phyloP scores from a whole-genome alignment of 129 eudicot genomes.

The Chrysanthemum seticuspe region DNA sequence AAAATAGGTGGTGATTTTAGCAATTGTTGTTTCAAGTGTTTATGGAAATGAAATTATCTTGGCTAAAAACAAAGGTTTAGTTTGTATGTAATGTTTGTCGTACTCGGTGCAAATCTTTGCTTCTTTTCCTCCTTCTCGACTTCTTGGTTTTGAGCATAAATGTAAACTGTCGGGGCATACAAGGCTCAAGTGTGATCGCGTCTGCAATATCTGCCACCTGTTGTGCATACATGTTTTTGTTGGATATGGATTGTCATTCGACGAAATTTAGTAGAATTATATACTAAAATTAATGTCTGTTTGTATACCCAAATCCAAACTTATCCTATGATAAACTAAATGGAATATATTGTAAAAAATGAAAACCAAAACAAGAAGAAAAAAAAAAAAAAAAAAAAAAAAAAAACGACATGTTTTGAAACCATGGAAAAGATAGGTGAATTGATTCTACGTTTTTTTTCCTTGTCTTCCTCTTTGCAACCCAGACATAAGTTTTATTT shows the following conservation, averaged over 20 bases:
- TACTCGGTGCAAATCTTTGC: not conserved
- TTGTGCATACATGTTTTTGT: not conserved
- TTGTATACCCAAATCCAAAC: too few species aligned
- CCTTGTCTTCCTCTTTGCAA: too few species aligned
- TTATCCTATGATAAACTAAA: too few species aligned
- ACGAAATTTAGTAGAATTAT: not conserved
- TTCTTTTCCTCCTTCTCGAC: not conserved
- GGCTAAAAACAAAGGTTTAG: conserved; percentile 4
- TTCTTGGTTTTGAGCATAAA: not conserved
- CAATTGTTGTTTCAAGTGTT: conserved; percentile 18
- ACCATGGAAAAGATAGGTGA: conserved; percentile 14
- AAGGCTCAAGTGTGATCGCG: not conserved
- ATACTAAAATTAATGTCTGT: too few species aligned
- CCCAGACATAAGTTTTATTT: too few species aligned
- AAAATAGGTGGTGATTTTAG: conserved; percentile 12
- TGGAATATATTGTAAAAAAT: not conserved
- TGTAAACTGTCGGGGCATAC: not conserved
- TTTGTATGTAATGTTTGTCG: conserved; percentile 17
- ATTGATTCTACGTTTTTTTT: conserved; percentile 23
- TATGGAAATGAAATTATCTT: conserved; percentile 1
- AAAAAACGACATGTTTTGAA: not conserved
- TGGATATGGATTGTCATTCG: not conserved
- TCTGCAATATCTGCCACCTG: too few species aligned
- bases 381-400: too few species aligned
- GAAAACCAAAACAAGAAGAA: not conserved